Base-by-base conservation (phyloP, 169 alveolate species). In the Condylostoma magnum region DNA sequence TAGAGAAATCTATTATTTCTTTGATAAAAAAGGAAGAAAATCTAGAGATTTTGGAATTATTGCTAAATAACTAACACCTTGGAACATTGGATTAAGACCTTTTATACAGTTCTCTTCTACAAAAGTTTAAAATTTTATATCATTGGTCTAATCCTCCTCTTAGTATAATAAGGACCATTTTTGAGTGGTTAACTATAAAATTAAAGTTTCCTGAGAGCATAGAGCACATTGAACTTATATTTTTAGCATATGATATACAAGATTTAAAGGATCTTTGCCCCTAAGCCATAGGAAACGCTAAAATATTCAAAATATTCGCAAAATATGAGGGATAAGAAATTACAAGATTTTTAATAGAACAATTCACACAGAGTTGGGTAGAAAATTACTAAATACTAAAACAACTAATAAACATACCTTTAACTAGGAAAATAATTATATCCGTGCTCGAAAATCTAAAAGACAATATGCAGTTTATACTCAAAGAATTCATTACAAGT, bases 251-350 rank as follows among this genome's bases (percentile, higher is more conserved):
- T 28, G 71, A 60, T 27, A 33, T 10, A 20, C 71, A 52, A 18
- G 37, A 18, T 10, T 33, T 60, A 38, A 60, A 34, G 31, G 71
- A 60, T n/a, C 27, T 60, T 6, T 12, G 20, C 15, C 41, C n/a
- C 1, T 8, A 15, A 22, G 57, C 71, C 20, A 55, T 55, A 2
- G 12, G 22, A 41, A n/a, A 60, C 8, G 71, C 56, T n/a, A 60
- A 31, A 38, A n/a, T 38, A 20, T 27, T 38, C 27, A 27, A 33
- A 18, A 6, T 60, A 12, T 60, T 60, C 30, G 43, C 12, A 60
- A 55, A 55, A 8, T 60, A 36, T 55, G n/a, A 41, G 12, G 56
- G 57, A 8, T 18, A 36, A 41, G 57, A 60, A 52, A 15, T 60
- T 10, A 0, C 38, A 12, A 10, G 36, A 38, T 60, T n/a, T 25